A percentile compares a stretch with the other conserved stretches of the same genome.
Conservation (phyloP, 495 filamentous ascomycete genomes). For the Aspergillus ellipticus region DNA sequence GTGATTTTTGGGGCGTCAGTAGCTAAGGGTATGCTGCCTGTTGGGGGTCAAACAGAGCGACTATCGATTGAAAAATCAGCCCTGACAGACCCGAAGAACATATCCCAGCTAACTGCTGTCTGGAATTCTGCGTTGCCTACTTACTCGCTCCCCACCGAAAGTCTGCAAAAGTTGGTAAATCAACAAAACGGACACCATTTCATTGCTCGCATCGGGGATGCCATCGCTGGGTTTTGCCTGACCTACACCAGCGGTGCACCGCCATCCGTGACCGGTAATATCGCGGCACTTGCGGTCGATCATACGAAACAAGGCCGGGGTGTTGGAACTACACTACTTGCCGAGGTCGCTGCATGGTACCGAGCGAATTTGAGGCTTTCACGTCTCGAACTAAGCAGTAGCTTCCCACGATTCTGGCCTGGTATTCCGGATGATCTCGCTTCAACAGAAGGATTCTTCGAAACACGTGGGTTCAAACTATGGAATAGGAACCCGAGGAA, state of each 20-base stretch:
- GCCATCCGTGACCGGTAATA: neutral
- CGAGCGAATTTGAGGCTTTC: slow-evolving; percentile 21
- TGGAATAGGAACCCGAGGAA: slow-evolving; percentile 25
- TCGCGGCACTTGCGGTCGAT: slow-evolving; percentile 30
- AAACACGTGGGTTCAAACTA: slow-evolving; percentile 42
- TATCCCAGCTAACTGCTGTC: slow-evolving; percentile 25
- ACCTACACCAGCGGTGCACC: slow-evolving; percentile 24
- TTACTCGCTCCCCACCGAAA: slow-evolving; percentile 30
- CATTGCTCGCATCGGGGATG: slow-evolving; percentile 26
- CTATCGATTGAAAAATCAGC: slow-evolving; percentile 15
- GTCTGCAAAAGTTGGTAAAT: slow-evolving; percentile 26
- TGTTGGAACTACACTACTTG: slow-evolving; percentile 40
- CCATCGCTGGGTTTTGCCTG: slow-evolving; percentile 44
- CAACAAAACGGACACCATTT: slow-evolving; percentile 30
- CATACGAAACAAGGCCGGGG: slow-evolving; percentile 37
- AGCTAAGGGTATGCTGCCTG: slow-evolving; percentile 36
- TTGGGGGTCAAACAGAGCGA: slow-evolving; percentile 20
- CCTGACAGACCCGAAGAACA: slow-evolving; percentile 25
- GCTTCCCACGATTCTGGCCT: slow-evolving; percentile 49
- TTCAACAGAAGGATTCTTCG: slow-evolving; percentile 40
- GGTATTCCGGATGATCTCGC: slow-evolving; percentile 42
- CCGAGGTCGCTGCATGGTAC: slow-evolving; percentile 30
- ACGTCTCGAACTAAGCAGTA: slow-evolving; percentile 36
- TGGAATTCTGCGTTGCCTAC: slow-evolving; percentile 44
- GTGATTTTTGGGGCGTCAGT: slow-evolving; percentile 38